Base-by-base conservation (phyloP, 768 basidiomycete species). In the Crassisporium funariophilum region DNA sequence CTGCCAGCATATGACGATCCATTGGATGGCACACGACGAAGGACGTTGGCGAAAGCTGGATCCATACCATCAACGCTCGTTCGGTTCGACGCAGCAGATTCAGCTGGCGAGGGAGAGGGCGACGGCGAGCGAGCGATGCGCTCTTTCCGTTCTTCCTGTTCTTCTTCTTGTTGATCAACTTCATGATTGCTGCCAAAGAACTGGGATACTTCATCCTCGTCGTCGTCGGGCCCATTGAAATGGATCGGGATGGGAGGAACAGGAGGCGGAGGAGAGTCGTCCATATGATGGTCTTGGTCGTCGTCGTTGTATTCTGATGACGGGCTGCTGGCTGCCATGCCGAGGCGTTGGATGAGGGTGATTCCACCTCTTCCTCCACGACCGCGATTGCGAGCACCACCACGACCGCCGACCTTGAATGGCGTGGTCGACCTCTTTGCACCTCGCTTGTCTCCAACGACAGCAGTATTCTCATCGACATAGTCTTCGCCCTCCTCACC, bases 21-120 rank as follows among this genome's bases (percentile, higher is more conserved):
- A 38, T 69, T 73, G 7, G 77, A 79, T 0, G 76, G 71, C 2
- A 74, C 65, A 16, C 84, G 83, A 45, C 80, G 80, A 35, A 92
- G 79, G 11, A 91, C 75, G 49, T 88, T 88, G 43, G 90, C 89
- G 58, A 90, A 94, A 1, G 70, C 77, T 8, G 92, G 91, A 51
- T 93, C 91, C 86, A 94, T 89, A 35, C 89, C 90, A 46, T 92
- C 89, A 4, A 90, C 78, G 56, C 84, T 88, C 5, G 79, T 79
- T 25, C 84, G 75, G 56, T 87, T 86, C 3, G 83, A 84, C 7
- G 61, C 65, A 10, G 65, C 57, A 29, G 69, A 60, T 27, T 51
- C 45, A 7, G 35, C 39, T 7, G 52, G 45, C n/a, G 52, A 44
- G 66, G 63, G 8, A 67, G 70, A 7, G 1, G 76, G 73, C 2